Evolutionary conservation across 495 filamentous ascomycete genomes (phyloP).

Genomic region (Opeltia flavorubescens): DNA sequence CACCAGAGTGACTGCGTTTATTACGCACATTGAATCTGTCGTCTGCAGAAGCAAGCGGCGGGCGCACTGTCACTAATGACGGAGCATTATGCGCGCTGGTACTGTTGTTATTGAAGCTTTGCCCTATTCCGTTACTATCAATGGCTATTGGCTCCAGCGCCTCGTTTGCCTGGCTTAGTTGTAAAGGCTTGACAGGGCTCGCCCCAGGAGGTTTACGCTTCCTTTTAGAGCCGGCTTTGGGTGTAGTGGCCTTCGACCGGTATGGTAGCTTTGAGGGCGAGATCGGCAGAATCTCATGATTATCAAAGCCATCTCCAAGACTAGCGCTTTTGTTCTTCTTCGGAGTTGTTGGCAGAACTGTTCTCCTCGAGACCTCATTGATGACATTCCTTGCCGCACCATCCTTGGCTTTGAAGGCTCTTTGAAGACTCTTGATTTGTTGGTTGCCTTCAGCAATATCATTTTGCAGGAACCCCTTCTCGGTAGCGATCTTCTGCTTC

Average conservation of each 20-base stretch:
- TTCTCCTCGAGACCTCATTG: not conserved
- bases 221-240: conserved; percentile 46
- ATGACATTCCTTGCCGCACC: conserved; percentile 18
- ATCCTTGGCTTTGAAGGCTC: conserved; percentile 25
- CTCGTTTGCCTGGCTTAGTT: conserved; percentile 31
- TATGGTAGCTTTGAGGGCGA: conserved; percentile 43
- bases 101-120: not conserved
- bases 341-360: conserved; percentile 37
- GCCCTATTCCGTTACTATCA: not conserved
- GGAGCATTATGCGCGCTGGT: not conserved
- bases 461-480: conserved; percentile 50
- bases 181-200: conserved; percentile 37
- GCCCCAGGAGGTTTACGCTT: conserved; percentile 43
- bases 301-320: conserved; percentile 59
- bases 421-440: conserved; percentile 32
- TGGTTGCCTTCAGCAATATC: conserved; percentile 46
- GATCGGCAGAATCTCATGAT: conserved; percentile 47
- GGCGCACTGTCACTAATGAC: not conserved
- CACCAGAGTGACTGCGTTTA: not conserved
- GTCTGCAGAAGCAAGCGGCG: not conserved
- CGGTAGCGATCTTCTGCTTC: conserved; percentile 45
- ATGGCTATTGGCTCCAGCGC: not conserved
- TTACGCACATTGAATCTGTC: conserved; percentile 6
- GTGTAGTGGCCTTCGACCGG: conserved; percentile 38
- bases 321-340: conserved; percentile 40